Conservation (phyloP, 148 eudicot species). For the Pharnaceum exiguum region DNA sequence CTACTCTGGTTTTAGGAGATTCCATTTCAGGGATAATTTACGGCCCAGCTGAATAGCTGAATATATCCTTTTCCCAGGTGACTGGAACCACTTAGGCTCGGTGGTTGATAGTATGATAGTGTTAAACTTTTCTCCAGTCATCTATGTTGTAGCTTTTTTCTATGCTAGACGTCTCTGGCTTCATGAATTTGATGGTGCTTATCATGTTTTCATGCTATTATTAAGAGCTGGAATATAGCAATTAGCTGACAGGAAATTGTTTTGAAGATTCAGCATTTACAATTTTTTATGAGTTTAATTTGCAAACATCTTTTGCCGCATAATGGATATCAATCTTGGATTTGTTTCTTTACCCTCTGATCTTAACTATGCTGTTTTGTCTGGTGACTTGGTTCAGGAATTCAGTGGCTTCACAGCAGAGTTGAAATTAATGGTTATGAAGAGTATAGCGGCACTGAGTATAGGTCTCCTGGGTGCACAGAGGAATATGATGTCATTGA, state of each 20-base stretch:
- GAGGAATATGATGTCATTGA: slow-evolving; percentile 83
- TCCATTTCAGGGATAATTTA: no score
- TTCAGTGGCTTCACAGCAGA: slow-evolving; percentile 98
- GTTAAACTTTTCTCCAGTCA: no score
- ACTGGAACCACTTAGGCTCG: no score
- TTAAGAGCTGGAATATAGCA: not conserved
- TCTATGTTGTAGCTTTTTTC: no score
- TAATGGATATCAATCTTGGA: not conserved
- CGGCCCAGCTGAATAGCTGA: no score
- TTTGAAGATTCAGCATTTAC: not conserved
- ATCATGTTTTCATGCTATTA: not conserved
- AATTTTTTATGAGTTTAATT: not conserved
- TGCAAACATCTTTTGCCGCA: not conserved
- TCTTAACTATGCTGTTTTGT: not conserved
- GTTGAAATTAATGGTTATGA: slow-evolving; percentile 89
- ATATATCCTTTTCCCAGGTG: no score
- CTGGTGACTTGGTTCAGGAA: slow-evolving; percentile 41
- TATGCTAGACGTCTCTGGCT: no score
- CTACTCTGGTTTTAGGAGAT: no score
- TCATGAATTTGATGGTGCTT: not conserved
- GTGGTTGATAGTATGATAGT: no score
- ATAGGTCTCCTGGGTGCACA: slow-evolving; percentile 89
- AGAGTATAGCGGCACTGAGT: slow-evolving; percentile 81
- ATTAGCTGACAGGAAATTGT: not conserved
- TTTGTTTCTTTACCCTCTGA: not conserved